Conservation (phyloP, 2,329 filamentous ascomycete genomes). For the Cladobotryum protrusum region DNA sequence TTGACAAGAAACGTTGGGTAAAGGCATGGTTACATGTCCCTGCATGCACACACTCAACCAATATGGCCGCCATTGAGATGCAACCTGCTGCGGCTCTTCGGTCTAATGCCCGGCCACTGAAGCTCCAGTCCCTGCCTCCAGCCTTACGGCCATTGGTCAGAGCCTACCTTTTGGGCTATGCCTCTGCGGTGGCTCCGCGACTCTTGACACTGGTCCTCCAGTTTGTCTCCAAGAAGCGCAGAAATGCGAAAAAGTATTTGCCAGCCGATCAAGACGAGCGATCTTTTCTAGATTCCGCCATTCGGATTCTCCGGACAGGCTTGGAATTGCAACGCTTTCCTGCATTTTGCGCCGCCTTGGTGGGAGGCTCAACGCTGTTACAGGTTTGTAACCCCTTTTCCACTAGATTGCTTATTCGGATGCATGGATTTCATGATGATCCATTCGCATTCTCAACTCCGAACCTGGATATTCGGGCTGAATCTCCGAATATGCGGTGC, state of each 20-base stretch:
- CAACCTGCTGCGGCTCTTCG: conserved; percentile 8
- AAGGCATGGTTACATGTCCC: no score
- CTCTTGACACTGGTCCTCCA: conserved; percentile 49
- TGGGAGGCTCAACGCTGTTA: conserved; percentile 56
- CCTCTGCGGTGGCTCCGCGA: conserved; percentile 51
- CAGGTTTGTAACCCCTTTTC: conserved; percentile 38
- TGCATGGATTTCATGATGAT: not conserved
- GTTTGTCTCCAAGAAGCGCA: conserved; percentile 36
- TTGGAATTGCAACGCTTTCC: conserved; percentile 53
- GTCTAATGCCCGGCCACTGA: conserved; percentile 5
- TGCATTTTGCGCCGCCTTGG: conserved; percentile 54
- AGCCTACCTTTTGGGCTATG: conserved; percentile 56
- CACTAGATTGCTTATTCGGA: no score
- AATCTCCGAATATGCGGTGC: not conserved
- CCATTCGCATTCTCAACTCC: not conserved
- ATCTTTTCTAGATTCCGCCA: conserved; percentile 27
- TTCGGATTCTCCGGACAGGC: conserved; percentile 43
- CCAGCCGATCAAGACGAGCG: conserved; percentile 22
- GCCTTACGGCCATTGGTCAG: conserved; percentile 49
- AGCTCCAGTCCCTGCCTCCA: conserved; percentile 37
- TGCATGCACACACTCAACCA: no score
- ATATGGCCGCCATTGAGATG: conserved; percentile 4
- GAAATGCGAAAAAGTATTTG: conserved; percentile 22
- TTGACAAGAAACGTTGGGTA: no score
- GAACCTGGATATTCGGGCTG: not conserved